Conservation (phyloP, 1,284 basidiomycete genomes). For the Pseudozyma flocculosa region DNA sequence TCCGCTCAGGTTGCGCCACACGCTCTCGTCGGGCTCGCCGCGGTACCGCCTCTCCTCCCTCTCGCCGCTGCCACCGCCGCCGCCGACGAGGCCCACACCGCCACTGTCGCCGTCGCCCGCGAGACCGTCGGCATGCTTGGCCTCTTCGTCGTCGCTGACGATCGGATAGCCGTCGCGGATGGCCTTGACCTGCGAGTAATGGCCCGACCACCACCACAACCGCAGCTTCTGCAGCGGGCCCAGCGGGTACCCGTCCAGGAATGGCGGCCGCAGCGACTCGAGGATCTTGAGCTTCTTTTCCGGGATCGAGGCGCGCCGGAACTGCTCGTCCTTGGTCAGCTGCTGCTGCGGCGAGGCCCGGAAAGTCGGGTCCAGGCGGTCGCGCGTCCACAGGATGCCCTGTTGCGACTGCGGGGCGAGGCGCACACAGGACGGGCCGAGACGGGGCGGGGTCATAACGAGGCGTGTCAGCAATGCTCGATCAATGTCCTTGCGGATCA, state of each 20-base stretch:
- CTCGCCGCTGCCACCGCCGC: neutral
- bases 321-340: conserved; percentile 5
- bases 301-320: conserved; percentile 20
- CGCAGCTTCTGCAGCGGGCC: conserved; percentile 45
- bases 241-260: conserved; percentile 52
- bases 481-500: no score
- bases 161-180: conserved; percentile 33
- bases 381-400: conserved; percentile 41
- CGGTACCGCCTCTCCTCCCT: conserved; percentile 12
- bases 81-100: neutral
- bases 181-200: conserved; percentile 33
- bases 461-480: no score
- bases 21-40: conserved; percentile 26
- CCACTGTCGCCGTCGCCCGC: neutral
- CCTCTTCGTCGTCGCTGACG: conserved; percentile 26
- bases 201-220: conserved; percentile 41
- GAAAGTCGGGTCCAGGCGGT: conserved; percentile 4
- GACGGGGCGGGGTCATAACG: no score
- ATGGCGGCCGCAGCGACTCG: conserved; percentile 52
- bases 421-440: neutral
- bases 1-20: conserved; percentile 29
- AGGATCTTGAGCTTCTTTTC: conserved; percentile 39
- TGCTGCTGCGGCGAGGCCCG: neutral
- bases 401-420: conserved; percentile 17
- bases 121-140: no score